Evolutionary conservation across 441 rosid species (phyloP).

Genomic region (Dalechampia spathulata): DNA sequence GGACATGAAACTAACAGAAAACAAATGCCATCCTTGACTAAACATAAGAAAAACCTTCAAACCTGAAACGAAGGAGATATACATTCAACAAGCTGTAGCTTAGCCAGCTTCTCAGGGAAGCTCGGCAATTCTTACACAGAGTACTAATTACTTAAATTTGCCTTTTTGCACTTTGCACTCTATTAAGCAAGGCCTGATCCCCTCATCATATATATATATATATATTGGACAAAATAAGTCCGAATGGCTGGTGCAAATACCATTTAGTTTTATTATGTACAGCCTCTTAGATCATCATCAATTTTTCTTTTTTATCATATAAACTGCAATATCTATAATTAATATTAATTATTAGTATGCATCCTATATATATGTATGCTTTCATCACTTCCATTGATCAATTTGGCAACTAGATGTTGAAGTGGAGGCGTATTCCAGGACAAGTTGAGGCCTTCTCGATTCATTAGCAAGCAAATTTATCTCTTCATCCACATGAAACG

Average conservation of each 20-base stretch:
- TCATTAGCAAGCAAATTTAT: constrained; percentile 29
- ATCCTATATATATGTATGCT: constrained; percentile 18
- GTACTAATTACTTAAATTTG: constrained; percentile 28
- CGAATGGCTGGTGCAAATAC: constrained; percentile 19
- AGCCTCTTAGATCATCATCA: constrained; percentile 20
- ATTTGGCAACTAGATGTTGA: constrained; percentile 72
- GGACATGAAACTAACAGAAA: background rate
- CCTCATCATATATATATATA: constrained; percentile 14
- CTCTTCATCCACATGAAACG: constrained; percentile 40
- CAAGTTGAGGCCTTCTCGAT: constrained; percentile 38
- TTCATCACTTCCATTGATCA: constrained; percentile 74
- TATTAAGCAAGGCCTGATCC: constrained; percentile 6
- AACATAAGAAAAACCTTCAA: constrained; percentile 21
- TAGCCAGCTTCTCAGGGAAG: constrained; percentile 25
- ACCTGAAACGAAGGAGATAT: constrained; percentile 18
- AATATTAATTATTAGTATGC: constrained; percentile 32
- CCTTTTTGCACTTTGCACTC: constrained; percentile 17
- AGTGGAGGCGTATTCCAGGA: constrained; percentile 59
- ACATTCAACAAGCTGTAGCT: constrained; percentile 25
- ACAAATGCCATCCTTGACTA: too few relatives aligned
- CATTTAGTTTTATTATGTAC: constrained; percentile 53
- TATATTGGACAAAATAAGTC: constrained; percentile 20
- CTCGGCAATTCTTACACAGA: constrained; percentile 22
- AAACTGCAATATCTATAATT: too few relatives aligned
- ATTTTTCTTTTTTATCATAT: too few relatives aligned